phyloP scores from a whole-genome alignment of 768 basidiomycete species.

The Ephemerocybe angulata region DNA sequence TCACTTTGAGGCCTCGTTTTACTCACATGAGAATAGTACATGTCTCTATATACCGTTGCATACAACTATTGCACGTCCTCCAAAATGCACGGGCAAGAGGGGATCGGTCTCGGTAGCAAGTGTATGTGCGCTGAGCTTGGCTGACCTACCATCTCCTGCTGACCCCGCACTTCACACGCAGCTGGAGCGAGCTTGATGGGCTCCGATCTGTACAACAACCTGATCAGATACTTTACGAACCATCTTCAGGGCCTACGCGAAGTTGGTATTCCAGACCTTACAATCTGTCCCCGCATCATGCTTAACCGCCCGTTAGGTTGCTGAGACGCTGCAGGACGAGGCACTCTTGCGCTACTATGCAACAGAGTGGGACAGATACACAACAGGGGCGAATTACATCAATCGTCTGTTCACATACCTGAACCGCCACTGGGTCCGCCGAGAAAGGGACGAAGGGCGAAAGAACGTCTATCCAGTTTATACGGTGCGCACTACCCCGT shows the following conservation, averaged over 20 bases:
- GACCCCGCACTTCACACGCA: conserved; percentile 26
- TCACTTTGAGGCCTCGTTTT: conserved; percentile 8
- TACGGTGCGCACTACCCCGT: conserved; percentile 56
- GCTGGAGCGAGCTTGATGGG: conserved; percentile 96
- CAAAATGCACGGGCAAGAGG: conserved; percentile 56
- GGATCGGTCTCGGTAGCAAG: conserved; percentile 56
- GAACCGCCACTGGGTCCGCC: conserved; percentile 98
- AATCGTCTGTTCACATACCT: conserved; percentile 97
- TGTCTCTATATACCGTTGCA: conserved; percentile 87
- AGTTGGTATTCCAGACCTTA: conserved; percentile 19
- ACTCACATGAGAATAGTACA: conserved; percentile 48
- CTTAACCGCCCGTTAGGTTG: conserved; percentile 45
- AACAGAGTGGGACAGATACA: conserved; percentile 92
- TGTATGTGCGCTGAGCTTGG: conserved; percentile 42
- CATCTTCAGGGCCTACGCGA: conserved; percentile 73
- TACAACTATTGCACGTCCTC: conserved; percentile 98
- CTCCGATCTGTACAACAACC: conserved; percentile 92
- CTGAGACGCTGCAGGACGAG: conserved; percentile 81
- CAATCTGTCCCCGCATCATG: conserved; percentile 12
- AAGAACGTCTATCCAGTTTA: conserved; percentile 95
- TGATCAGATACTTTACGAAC: conserved; percentile 83
- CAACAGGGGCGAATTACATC: conserved; percentile 94
- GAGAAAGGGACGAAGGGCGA: conserved; percentile 95
- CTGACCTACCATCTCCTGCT: conserved; percentile 26
- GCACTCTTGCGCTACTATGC: conserved; percentile 89